These are phyloP conservation scores for Backusella mclennaniae DNA, from an alignment of 192 early-diverging fungal species.

Conservation along the genomic window DNA sequence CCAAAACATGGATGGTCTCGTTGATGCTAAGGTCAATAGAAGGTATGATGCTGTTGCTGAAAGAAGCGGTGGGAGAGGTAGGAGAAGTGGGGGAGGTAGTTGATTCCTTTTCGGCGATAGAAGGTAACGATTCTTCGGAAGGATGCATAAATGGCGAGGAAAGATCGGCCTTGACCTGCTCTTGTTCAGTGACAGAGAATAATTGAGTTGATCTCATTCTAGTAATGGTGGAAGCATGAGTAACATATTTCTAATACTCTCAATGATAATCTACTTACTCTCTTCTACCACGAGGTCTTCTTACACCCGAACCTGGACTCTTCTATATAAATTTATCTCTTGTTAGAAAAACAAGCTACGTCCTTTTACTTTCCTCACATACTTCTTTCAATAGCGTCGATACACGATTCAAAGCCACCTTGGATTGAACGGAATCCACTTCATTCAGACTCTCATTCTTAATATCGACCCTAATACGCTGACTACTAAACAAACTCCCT, in stretches of 20 bases:
- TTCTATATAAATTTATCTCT: slow-evolving; percentile 11
- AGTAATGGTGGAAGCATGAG: not conserved
- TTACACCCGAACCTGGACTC: slow-evolving; percentile 12
- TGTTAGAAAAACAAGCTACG: too few relatives aligned
- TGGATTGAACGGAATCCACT: slow-evolving; percentile 23
- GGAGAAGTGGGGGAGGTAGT: not conserved
- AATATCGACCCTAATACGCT: slow-evolving; percentile 44
- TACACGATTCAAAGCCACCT: slow-evolving; percentile 36
- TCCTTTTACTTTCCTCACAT: not conserved
- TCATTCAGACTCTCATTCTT: slow-evolving; percentile 30
- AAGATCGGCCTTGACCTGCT: not conserved
- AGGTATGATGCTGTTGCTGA: not conserved
- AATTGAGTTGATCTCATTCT: slow-evolving; percentile 12
- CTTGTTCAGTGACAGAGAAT: slow-evolving; percentile 9
- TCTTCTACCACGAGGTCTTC: slow-evolving; percentile 34
- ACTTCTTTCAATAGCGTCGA: slow-evolving; percentile 34
- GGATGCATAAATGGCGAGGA: not conserved
- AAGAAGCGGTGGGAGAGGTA: not conserved
- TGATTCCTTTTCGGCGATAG: not conserved
- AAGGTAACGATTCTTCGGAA: not conserved
- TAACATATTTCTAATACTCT: not conserved
- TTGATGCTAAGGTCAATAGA: slow-evolving; percentile 28
- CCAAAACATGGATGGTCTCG: slow-evolving; percentile 44
- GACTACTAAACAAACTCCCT: slow-evolving; percentile 13
- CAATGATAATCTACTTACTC: slow-evolving; percentile 24